Percentiles rank a stretch among this genome's conserved stretches.
Conservation (phyloP, 164 flowering plant genomes). For the Vitis vinifera region DNA sequence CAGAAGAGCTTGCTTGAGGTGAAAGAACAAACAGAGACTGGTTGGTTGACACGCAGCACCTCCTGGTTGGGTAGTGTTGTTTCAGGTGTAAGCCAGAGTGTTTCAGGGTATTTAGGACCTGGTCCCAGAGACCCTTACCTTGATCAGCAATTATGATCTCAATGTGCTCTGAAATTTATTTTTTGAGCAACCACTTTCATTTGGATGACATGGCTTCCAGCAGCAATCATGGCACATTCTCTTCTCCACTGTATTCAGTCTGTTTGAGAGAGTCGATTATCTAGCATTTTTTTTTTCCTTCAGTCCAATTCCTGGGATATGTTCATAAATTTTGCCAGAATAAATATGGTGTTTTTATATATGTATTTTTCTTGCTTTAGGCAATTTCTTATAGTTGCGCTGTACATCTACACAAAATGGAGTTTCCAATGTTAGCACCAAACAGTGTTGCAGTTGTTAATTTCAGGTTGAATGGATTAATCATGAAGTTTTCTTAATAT, state of each 20-base stretch:
- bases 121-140: slow-evolving; percentile 61
- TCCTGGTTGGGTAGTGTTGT: slow-evolving; percentile 61
- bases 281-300: neutral
- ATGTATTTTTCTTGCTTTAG: neutral
- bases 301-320: neutral
- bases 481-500: neutral
- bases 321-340: neutral
- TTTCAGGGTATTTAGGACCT: slow-evolving; percentile 45
- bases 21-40: slow-evolving; percentile 35
- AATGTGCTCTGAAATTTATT: neutral
- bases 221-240: neutral
- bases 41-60: slow-evolving; percentile 80
- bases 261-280: slow-evolving; percentile 1
- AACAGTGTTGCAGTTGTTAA: neutral
- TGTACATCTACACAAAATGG: neutral
- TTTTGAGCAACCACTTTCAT: neutral
- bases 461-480: neutral
- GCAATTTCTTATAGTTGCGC: neutral
- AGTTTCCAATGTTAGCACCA: neutral
- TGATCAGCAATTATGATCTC: slow-evolving; percentile 64
- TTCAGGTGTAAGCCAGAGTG: slow-evolving; percentile 42
- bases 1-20: slow-evolving; percentile 37
- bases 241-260: neutral
- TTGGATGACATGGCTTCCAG: neutral
- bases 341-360: neutral